These are phyloP conservation scores for Talaromyces verruculosus DNA, from an alignment of 2,329 filamentous ascomycete genomes.

Conservation along the genomic window DNA sequence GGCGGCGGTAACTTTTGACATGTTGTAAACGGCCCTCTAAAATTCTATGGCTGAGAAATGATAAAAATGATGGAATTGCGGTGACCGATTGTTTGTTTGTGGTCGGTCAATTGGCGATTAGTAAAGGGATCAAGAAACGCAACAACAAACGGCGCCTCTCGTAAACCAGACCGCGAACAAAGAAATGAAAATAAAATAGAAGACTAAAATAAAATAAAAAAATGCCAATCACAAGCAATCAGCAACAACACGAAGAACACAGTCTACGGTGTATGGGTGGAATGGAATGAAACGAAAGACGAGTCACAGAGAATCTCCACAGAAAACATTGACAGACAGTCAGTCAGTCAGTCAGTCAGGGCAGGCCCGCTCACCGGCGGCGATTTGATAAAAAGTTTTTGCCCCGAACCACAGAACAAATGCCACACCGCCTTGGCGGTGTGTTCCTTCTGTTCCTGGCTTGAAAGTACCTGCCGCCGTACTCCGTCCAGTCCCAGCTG, in stretches of 20 bases:
- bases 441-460: slow-evolving; percentile 2
- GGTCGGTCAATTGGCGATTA: slow-evolving; percentile 5
- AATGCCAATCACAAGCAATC: background rate
- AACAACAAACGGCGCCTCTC: slow-evolving; percentile 9
- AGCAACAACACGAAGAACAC: background rate
- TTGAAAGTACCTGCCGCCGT: too few species aligned
- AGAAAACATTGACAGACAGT: background rate
- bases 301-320: slow-evolving; percentile 2
- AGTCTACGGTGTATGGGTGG: background rate
- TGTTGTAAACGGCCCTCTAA: slow-evolving; percentile 24
- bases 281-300: slow-evolving; percentile 6
- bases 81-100: background rate
- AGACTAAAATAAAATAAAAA: background rate
- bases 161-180: background rate
- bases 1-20: slow-evolving; percentile 61
- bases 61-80: slow-evolving; percentile 5
- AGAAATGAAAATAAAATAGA: background rate
- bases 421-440: slow-evolving; percentile 1
- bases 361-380: slow-evolving; percentile 8
- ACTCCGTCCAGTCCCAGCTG: background rate
- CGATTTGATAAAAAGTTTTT: slow-evolving; percentile 12
- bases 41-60: background rate
- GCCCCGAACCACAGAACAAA: background rate
- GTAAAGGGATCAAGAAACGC: background rate
- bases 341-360: background rate